A percentile compares a stretch with the other conserved stretches of the same genome.
Conservation (phyloP, 805 yeast species). For the Starmerella davenportii region DNA sequence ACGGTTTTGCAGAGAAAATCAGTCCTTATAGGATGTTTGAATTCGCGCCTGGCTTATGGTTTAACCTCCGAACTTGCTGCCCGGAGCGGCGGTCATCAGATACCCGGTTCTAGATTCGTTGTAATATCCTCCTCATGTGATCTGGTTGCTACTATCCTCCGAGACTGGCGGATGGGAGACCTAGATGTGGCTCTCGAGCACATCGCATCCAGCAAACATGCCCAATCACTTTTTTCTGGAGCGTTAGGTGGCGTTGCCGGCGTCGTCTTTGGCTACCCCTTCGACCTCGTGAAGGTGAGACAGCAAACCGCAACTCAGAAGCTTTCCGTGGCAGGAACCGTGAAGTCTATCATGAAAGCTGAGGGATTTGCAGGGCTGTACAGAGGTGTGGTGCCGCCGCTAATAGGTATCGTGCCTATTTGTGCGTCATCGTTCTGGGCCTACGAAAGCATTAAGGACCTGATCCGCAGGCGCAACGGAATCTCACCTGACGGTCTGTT, state of each 20-base stretch:
- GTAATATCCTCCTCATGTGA: no score
- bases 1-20: conserved; percentile 15
- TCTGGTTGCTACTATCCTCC: no score
- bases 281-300: conserved; percentile 80
- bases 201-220: conserved; percentile 40
- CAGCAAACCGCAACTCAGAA: conserved; percentile 46
- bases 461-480: conserved; percentile 34
- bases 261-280: conserved; percentile 89
- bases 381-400: conserved; percentile 86
- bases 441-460: conserved; percentile 73
- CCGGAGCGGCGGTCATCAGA: no score
- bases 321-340: conserved; percentile 29
- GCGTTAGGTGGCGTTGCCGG: conserved; percentile 96
- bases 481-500: conserved; percentile 28
- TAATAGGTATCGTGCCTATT: conserved; percentile 95
- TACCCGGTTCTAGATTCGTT: no score
- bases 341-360: conserved; percentile 46
- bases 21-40: no score
- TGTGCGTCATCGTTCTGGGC: conserved; percentile 98
- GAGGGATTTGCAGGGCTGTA: conserved; percentile 72
- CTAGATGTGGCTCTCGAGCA: not conserved
- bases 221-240: conserved; percentile 77
- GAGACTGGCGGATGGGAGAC: no score
- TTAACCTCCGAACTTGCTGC: no score
- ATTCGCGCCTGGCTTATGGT: no score